Evolutionary conservation across 768 basidiomycete species (phyloP).

Genomic region (Calocybe gangraenosa): DNA sequence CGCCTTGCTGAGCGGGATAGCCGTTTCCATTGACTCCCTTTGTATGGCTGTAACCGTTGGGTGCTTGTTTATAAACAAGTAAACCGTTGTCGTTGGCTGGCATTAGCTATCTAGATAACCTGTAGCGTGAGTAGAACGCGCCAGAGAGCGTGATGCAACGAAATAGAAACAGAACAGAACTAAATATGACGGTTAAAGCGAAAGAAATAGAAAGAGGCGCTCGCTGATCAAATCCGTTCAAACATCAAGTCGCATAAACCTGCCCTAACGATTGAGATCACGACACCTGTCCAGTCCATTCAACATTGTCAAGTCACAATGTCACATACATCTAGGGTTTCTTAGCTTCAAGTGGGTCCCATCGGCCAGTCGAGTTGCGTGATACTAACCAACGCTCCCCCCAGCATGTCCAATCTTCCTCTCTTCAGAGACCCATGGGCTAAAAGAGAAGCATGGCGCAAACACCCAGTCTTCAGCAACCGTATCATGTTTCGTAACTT

Average conservation of each 20-base stretch:
- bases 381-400: neutral
- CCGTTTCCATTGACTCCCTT: constrained; percentile 42
- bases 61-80: constrained; percentile 37
- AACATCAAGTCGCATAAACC: constrained; percentile 37
- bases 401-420: constrained; percentile 57
- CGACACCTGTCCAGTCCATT: constrained; percentile 16
- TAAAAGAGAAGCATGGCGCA: constrained; percentile 89
- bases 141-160: constrained; percentile 12
- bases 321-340: no score
- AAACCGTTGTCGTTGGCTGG: constrained; percentile 58
- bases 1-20: constrained; percentile 33
- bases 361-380: neutral
- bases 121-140: constrained; percentile 22
- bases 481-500: constrained; percentile 85
- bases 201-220: constrained; percentile 26
- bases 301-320: no score
- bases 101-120: constrained; percentile 24
- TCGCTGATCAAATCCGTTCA: constrained; percentile 33
- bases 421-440: constrained; percentile 94
- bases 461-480: constrained; percentile 82
- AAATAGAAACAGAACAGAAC: constrained; percentile 16
- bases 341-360: neutral
- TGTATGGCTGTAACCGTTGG: constrained; percentile 32
- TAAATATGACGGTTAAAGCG: constrained; percentile 15
- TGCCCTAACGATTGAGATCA: constrained; percentile 53